phyloP scores from a whole-genome alignment of 371 early-diverging fungal genomes.

The Mortierella sp. region DNA sequence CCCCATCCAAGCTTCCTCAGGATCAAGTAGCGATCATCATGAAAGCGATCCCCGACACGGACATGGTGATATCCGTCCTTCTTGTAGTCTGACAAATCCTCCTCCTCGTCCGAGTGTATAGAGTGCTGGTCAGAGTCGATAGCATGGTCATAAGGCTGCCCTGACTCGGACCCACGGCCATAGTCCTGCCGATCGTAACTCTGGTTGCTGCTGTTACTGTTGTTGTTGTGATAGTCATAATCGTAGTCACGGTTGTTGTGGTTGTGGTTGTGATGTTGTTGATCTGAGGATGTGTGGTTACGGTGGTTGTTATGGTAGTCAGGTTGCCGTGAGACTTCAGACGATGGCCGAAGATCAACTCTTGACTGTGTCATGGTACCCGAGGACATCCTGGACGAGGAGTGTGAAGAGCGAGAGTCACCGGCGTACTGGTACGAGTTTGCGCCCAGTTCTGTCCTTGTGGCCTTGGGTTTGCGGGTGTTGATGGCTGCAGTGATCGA shows the following conservation, averaged over 20 bases:
- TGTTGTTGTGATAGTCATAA: neutral
- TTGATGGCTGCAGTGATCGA: slow-evolving; percentile 5
- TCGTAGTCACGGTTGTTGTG: neutral
- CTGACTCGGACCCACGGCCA: neutral
- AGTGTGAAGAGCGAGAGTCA: neutral
- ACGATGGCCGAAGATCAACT: neutral
- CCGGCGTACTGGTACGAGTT: neutral
- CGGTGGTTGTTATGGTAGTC: neutral
- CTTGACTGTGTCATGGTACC: neutral
- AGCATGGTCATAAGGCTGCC: slow-evolving; percentile 4
- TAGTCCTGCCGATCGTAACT: slow-evolving; percentile 21
- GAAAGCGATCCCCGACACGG: slow-evolving; percentile 84
- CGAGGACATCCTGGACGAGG: neutral
- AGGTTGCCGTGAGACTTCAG: neutral
- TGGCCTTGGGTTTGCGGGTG: neutral
- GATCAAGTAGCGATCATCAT: slow-evolving; percentile 83
- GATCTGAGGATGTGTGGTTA: neutral
- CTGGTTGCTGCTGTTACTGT: neutral
- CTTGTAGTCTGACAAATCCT: slow-evolving; percentile 92
- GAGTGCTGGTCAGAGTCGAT: slow-evolving; percentile 57
- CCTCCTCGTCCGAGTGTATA: slow-evolving; percentile 74
- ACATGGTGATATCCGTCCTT: slow-evolving; percentile 97
- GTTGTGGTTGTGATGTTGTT: neutral
- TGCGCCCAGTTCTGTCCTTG: neutral
- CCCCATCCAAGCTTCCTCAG: slow-evolving; percentile 98